Conservation (phyloP, 306 rosid species). For the Alnus glutinosa region DNA sequence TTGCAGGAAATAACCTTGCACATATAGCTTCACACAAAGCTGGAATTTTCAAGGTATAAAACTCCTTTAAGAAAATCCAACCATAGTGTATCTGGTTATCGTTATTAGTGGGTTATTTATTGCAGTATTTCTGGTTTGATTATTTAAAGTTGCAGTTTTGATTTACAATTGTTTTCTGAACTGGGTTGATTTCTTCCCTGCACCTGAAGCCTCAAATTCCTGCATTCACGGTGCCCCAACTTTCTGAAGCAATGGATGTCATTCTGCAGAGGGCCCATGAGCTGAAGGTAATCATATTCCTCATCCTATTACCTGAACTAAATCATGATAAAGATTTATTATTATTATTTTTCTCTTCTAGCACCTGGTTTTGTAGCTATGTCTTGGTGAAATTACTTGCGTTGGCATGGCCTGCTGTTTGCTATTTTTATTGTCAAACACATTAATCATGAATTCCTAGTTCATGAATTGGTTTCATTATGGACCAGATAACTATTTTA, state of each 20-base stretch:
- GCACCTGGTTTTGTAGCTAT: not conserved
- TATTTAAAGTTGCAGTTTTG: slow-evolving; percentile 36
- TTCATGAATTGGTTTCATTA: not conserved
- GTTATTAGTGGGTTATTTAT: slow-evolving; percentile 28
- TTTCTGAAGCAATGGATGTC: slow-evolving; percentile 77
- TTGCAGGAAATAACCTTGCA: slow-evolving; percentile 63
- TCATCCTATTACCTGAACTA: slow-evolving; percentile 8
- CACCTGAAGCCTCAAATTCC: slow-evolving; percentile 75
- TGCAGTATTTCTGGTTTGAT: slow-evolving; percentile 31
- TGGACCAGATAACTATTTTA: not conserved
- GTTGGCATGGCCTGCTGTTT: slow-evolving; percentile 3
- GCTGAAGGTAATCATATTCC: slow-evolving; percentile 52
- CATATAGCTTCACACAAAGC: slow-evolving; percentile 78
- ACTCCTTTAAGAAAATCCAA: slow-evolving; percentile 25
- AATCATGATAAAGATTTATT: not conserved
- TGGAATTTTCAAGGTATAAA: slow-evolving; percentile 72
- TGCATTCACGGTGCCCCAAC: slow-evolving; percentile 74
- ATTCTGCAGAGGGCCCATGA: slow-evolving; percentile 58
- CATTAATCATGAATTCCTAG: not conserved
- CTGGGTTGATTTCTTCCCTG: slow-evolving; percentile 48
- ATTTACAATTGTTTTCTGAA: slow-evolving; percentile 46
- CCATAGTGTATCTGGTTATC: slow-evolving; percentile 27
- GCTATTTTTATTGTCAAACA: not conserved
- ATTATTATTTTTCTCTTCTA: slow-evolving; percentile 1
- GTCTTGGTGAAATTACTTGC: slow-evolving; percentile 9